These are phyloP conservation scores for Puccinia triticina DNA, from an alignment of 1,284 basidiomycete species.

Conservation along the genomic window DNA sequence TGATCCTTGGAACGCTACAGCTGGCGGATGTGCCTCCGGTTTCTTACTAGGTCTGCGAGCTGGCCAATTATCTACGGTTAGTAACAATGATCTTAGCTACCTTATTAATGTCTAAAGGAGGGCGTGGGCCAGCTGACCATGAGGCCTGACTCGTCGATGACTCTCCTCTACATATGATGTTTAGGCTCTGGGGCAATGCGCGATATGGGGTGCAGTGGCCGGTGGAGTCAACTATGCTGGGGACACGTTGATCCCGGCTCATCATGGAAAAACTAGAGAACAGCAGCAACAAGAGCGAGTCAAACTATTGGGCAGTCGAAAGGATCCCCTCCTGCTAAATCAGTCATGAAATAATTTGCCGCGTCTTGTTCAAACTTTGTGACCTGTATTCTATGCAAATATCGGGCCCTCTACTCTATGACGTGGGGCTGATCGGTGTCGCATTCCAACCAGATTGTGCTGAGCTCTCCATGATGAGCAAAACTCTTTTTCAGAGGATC, in stretches of 20 bases:
- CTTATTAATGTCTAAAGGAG: neutral
- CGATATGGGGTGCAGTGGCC: conserved; percentile 38
- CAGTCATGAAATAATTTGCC: neutral
- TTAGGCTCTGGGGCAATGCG: conserved; percentile 50
- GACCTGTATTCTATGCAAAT: conserved; percentile 23
- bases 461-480: too few species aligned
- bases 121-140: neutral
- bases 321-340: conserved; percentile 38
- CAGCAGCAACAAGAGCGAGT: conserved; percentile 45
- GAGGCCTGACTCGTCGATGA: too few species aligned
- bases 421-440: neutral
- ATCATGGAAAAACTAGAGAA: conserved; percentile 37
- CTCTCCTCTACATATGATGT: neutral
- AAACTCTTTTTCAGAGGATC: too few species aligned
- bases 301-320: conserved; percentile 35
- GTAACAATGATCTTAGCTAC: neutral
- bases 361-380: neutral
- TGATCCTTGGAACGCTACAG: conserved; percentile 51
- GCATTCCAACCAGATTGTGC: neutral
- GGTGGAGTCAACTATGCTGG: conserved; percentile 48
- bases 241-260: conserved; percentile 43
- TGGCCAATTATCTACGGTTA: conserved; percentile 45
- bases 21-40: conserved; percentile 51
- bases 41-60: conserved; percentile 47
- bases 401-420: neutral